Percentiles rank a stretch among this genome's conserved stretches.
These are phyloP conservation scores for Dalbergia cultrata DNA, from an alignment of 306 rosid species.

Conservation along the genomic window DNA sequence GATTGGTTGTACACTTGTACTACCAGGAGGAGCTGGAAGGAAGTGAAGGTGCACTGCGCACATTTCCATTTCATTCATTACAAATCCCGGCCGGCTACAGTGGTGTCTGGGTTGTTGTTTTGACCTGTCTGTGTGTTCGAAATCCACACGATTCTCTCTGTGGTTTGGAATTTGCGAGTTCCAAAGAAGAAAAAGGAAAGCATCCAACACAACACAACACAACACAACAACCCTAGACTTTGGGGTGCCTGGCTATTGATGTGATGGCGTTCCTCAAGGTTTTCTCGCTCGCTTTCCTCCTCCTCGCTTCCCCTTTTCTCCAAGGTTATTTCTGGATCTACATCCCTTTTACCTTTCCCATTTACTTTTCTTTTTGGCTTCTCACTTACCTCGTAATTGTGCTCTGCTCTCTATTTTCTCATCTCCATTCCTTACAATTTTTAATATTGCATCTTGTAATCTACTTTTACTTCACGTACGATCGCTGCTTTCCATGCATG, in stretches of 20 bases:
- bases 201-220: too few relatives aligned
- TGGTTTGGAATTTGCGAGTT: too few relatives aligned
- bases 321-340: conserved; percentile 80
- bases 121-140: background rate
- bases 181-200: background rate
- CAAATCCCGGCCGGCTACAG: too few relatives aligned
- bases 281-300: conserved; percentile 72
- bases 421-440: background rate
- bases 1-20: too few relatives aligned
- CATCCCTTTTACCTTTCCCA: conserved; percentile 58
- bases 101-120: background rate
- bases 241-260: too few relatives aligned
- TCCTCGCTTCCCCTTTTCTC: conserved; percentile 74
- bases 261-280: conserved; percentile 58
- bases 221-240: conserved; percentile 22
- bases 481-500: conserved; percentile 48
- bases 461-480: too few relatives aligned
- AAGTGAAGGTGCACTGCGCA: too few relatives aligned
- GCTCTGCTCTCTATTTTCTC: background rate
- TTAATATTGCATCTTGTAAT: background rate
- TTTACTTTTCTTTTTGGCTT: background rate
- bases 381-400: background rate
- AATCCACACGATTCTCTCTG: background rate
- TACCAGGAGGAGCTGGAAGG: too few relatives aligned
- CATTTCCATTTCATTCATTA: too few relatives aligned